Evolutionary conservation across 129 eudicot genomes (phyloP).

Genomic region (Escallonia herrerae): DNA sequence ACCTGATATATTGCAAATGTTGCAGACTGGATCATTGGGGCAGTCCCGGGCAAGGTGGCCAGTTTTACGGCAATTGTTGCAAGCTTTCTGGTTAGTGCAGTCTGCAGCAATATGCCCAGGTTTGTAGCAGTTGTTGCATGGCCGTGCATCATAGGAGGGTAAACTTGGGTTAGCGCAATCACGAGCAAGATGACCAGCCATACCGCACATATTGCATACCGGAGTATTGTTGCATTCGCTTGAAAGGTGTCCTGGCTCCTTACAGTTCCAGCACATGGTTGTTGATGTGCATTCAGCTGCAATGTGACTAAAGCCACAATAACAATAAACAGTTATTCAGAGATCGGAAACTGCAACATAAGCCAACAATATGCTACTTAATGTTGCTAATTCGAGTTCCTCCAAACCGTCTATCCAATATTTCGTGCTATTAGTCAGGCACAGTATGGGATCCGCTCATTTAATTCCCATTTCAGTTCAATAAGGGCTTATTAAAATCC

Average conservation of each 20-base stretch:
- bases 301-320: conserved; percentile 31
- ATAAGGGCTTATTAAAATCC: not conserved
- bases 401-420: not conserved
- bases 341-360: too few relatives aligned
- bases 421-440: not conserved
- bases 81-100: conserved; percentile 67
- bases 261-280: conserved; percentile 71
- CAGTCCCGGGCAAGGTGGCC: conserved; percentile 74
- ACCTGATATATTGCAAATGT: conserved; percentile 54
- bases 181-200: conserved; percentile 54
- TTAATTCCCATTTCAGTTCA: not conserved
- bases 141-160: conserved; percentile 42
- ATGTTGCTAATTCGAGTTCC: not conserved
- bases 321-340: too few relatives aligned
- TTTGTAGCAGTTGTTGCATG: conserved; percentile 67
- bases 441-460: not conserved
- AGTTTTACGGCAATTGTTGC: conserved; percentile 63
- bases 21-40: conserved; percentile 47
- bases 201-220: conserved; percentile 55
- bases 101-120: conserved; percentile 54
- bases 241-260: conserved; percentile 57
- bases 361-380: too few relatives aligned
- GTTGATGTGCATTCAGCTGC: conserved; percentile 61
- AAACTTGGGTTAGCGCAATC: conserved; percentile 41
- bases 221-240: conserved; percentile 53